Base-by-base conservation (phyloP, 1,284 basidiomycete genomes). In the Sanghuangporus sanghuang region DNA sequence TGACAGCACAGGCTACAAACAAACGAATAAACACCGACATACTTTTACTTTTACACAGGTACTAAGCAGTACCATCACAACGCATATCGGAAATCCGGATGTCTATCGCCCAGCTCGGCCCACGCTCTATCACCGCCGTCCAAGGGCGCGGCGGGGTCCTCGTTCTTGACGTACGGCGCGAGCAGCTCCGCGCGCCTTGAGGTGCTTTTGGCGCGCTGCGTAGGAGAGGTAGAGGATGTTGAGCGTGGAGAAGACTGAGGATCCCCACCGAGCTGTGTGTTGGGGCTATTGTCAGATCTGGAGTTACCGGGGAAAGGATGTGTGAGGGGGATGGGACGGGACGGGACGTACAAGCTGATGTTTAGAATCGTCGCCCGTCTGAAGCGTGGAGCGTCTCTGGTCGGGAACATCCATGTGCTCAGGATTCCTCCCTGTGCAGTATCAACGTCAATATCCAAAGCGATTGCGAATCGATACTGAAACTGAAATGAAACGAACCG, bases 401-500 rank as follows among this genome's bases (percentile, higher is more conserved):
- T 73, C 2, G 76, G 76, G 66, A 74, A 77, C 11, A 72, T 67
- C 76, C 76, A 78, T 8, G 76, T 78, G 66, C 75, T 76, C 27
- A 76, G 67, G 36, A 77, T 77, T n/a, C 76, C 76, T n/a, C 75
- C 76, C 75, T 77, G 32, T 5, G 32, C 38, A 42, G 38, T 35
- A 49, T 8, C 39, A 52, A 52, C 32, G 21, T 38, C 57, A 32
- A 32, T 32, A 16, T n/a, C 6, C 16, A 7, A 46, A 6, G 36
- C 18, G 46, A 16, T 2, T 38, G 32, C 35, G 18, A 42, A 48
- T 9, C 38, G 9, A n/a, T n/a, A n/a, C n/a, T n/a, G n/a, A n/a
- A n/a, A n/a, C n/a, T n/a, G n/a, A 32, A 16, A 8, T 46, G 12
- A 18, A 16, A 64, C 63, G 39, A 23, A 64, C 65, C n/a, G 60